phyloP scores from a whole-genome alignment of 164 flowering plant genomes.

The Nymphaea thermarum region DNA sequence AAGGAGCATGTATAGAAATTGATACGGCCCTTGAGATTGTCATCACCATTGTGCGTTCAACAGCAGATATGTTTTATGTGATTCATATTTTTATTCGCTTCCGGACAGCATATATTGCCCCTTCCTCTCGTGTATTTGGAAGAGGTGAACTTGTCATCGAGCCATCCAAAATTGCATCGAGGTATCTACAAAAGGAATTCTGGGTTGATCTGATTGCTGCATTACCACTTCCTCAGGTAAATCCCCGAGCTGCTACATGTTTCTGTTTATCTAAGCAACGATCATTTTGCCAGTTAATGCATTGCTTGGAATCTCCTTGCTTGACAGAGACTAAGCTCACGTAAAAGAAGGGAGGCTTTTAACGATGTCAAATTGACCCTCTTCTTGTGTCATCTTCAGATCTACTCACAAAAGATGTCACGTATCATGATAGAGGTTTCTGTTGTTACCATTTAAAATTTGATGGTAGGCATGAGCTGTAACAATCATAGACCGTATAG shows the following conservation, averaged over 20 bases:
- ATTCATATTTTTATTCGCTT: background rate
- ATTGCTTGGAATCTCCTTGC: background rate
- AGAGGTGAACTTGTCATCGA: constrained; percentile 1
- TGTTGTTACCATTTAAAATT: no score
- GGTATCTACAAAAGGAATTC: background rate
- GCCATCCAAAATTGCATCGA: background rate
- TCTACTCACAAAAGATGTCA: no score
- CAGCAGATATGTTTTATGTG: background rate
- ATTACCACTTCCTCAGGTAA: background rate
- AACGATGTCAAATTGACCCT: no score
- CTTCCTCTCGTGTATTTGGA: background rate
- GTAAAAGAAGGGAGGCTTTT: no score
- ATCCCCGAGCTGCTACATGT: no score
- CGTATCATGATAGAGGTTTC: no score
- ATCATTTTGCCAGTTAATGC: no score
- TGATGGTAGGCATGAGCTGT: no score
- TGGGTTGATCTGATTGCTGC: background rate
- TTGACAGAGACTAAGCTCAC: background rate
- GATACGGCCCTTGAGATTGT: background rate
- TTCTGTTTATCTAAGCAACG: no score
- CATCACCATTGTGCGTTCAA: background rate
- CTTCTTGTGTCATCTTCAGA: no score
- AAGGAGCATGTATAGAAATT: background rate
- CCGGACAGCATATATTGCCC: background rate
- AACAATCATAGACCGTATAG: no score